phyloP scores from a whole-genome alignment of 805 yeast genomes.

The Lachancea sp. region DNA sequence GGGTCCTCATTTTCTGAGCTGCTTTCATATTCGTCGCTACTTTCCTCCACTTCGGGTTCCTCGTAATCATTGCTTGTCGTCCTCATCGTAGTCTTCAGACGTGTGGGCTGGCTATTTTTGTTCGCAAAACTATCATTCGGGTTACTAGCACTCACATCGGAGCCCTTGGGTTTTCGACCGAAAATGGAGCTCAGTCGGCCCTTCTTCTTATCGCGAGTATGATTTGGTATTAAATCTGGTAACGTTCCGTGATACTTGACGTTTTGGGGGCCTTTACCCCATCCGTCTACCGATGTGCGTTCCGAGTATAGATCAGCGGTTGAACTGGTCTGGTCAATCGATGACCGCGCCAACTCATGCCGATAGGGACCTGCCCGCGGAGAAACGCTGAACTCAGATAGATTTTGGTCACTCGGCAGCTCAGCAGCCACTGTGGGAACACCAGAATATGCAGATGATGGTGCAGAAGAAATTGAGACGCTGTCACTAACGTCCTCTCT shows the following conservation, averaged over 20 bases:
- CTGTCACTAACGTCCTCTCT: constrained; percentile 3
- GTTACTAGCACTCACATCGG: not conserved
- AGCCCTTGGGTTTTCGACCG: not conserved
- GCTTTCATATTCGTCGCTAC: constrained; percentile 9
- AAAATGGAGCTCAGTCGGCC: constrained; percentile 12
- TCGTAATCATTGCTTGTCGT: constrained; percentile 10
- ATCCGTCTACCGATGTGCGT: constrained; percentile 4
- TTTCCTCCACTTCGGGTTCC: constrained; percentile 4
- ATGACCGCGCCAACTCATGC: constrained; percentile 2
- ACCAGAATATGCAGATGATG: constrained; percentile 6
- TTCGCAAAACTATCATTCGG: not conserved
- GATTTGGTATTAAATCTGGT: constrained; percentile 25
- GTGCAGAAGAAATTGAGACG: constrained; percentile 2
- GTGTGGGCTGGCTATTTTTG: constrained; percentile 6
- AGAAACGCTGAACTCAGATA: constrained; percentile 2
- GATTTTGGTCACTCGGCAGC: constrained; percentile 3
- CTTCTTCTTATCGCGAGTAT: constrained; percentile 16
- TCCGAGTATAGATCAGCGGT: not conserved
- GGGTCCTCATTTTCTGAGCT: constrained; percentile 4
- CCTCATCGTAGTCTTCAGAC: constrained; percentile 28
- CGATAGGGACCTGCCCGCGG: constrained; percentile 5
- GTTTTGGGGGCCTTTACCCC: constrained; percentile 5
- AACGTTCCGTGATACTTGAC: constrained; percentile 23
- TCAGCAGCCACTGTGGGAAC: not conserved
- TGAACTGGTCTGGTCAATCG: constrained; percentile 4